Conservation (phyloP, 768 basidiomycete genomes). For the Lentinula edodes region DNA sequence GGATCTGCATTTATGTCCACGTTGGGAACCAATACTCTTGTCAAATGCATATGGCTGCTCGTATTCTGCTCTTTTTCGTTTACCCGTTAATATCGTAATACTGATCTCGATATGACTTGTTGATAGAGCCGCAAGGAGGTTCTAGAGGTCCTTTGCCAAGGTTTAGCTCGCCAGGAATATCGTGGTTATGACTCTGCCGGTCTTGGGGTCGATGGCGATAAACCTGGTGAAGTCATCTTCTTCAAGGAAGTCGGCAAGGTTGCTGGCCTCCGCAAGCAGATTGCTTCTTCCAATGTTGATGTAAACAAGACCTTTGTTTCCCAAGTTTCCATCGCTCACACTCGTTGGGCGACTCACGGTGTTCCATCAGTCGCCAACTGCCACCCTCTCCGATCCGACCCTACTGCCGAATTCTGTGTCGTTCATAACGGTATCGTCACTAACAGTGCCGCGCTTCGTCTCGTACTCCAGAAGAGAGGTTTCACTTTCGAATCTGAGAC, state of each 20-base stretch:
- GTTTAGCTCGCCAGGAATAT: conserved; percentile 94
- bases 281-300: conserved; percentile 64
- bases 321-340: conserved; percentile 97
- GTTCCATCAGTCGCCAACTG: conserved; percentile 85
- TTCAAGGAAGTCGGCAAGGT: conserved; percentile 99
- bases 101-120: conserved; percentile 2
- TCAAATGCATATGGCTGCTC: too few species aligned
- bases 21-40: not conserved
- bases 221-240: conserved; percentile 65
- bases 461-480: conserved; percentile 93
- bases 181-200: conserved; percentile 98
- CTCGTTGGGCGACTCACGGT: conserved; percentile 99
- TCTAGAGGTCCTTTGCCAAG: conserved; percentile 85
- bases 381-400: conserved; percentile 89
- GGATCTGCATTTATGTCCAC: not conserved
- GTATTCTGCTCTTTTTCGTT: not conserved
- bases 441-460: conserved; percentile 81
- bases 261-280: conserved; percentile 84
- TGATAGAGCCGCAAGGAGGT: conserved; percentile 81
- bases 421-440: conserved; percentile 99
- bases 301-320: conserved; percentile 72
- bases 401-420: conserved; percentile 76
- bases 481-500: conserved; percentile 94
- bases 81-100: not conserved
- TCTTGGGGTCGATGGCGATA: conserved; percentile 88